Evolutionary conservation across 495 filamentous ascomycete species (phyloP).

Genomic region (Penicillium salamii): DNA sequence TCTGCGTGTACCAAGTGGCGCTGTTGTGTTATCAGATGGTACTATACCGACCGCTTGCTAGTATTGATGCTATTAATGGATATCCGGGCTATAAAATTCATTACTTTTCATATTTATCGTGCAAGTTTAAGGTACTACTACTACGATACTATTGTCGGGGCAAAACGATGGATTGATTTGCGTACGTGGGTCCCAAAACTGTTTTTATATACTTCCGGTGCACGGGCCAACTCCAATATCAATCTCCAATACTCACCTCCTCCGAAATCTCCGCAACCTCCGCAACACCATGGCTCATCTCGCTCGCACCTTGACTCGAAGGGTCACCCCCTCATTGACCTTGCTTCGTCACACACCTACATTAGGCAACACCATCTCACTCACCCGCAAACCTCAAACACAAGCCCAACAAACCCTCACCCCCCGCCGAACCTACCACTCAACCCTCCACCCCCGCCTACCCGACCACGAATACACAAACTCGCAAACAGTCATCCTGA

Average conservation of each 20-base stretch:
- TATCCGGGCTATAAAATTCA: too few relatives aligned
- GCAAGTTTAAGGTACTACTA: too few relatives aligned
- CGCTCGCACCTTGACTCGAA: conserved; percentile 9
- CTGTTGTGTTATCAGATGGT: too few relatives aligned
- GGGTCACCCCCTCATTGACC: background rate
- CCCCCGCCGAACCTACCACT: conserved; percentile 59
- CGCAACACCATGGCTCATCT: conserved; percentile 16
- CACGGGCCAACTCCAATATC: conserved; percentile 6
- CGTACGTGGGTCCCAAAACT: too few relatives aligned
- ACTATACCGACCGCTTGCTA: too few relatives aligned
- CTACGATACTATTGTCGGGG: too few relatives aligned
- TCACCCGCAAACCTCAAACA: conserved; percentile 1
- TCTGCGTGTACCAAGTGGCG: too few relatives aligned
- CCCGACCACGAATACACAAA: conserved; percentile 59
- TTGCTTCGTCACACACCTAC: conserved; percentile 3
- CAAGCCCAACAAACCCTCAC: background rate
- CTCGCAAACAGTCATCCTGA: conserved; percentile 73
- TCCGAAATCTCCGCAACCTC: background rate
- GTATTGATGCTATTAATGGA: too few relatives aligned
- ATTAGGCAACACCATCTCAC: background rate
- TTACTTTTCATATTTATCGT: too few relatives aligned
- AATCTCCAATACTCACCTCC: conserved; percentile 1
- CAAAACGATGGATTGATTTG: too few relatives aligned
- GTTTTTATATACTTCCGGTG: background rate
- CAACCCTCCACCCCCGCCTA: conserved; percentile 57